Conservation (phyloP, 139 green algal genomes). For the Pycnococcus provasolii region DNA sequence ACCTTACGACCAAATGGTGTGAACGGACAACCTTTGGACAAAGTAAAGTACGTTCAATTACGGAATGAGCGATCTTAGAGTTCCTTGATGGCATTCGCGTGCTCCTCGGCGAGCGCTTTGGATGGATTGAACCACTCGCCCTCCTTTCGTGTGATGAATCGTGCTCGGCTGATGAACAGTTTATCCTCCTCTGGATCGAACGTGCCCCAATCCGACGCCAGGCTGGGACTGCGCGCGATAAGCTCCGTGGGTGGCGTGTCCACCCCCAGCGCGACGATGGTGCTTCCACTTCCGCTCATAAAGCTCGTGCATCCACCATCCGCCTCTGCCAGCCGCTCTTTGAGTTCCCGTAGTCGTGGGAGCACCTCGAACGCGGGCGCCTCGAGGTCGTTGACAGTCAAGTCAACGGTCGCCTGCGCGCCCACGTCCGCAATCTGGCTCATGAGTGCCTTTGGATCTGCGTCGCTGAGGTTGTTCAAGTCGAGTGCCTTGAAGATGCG, state of each 20-base stretch:
- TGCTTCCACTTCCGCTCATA: conserved; percentile 91
- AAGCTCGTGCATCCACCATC: conserved; percentile 69
- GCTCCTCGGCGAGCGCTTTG: too few species aligned
- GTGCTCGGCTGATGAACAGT: conserved; percentile 66
- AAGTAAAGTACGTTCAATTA: too few species aligned
- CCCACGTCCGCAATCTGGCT: conserved; percentile 20
- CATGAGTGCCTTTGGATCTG: conserved; percentile 70
- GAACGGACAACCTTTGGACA: too few species aligned
- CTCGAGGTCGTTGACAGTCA: conserved; percentile 52
- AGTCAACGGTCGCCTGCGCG: conserved; percentile 28
- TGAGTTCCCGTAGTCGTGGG: conserved; percentile 67
- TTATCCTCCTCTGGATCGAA: conserved; percentile 43
- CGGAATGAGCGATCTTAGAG: too few species aligned
- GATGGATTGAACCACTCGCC: conserved; percentile 56
- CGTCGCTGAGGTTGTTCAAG: conserved; percentile 52
- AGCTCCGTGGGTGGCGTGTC: conserved; percentile 19
- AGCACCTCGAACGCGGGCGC: conserved; percentile 81
- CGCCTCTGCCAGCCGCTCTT: conserved; percentile 50
- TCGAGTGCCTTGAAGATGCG: conserved; percentile 88
- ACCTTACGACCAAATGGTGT: too few species aligned
- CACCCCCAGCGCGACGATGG: conserved; percentile 69
- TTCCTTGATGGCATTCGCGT: too few species aligned
- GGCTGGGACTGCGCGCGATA: too few species aligned
- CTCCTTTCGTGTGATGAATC: conserved; percentile 52
- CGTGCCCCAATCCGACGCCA: conserved; percentile 24